Base-by-base conservation (phyloP, 768 basidiomycete species). In the Russula sp. region DNA sequence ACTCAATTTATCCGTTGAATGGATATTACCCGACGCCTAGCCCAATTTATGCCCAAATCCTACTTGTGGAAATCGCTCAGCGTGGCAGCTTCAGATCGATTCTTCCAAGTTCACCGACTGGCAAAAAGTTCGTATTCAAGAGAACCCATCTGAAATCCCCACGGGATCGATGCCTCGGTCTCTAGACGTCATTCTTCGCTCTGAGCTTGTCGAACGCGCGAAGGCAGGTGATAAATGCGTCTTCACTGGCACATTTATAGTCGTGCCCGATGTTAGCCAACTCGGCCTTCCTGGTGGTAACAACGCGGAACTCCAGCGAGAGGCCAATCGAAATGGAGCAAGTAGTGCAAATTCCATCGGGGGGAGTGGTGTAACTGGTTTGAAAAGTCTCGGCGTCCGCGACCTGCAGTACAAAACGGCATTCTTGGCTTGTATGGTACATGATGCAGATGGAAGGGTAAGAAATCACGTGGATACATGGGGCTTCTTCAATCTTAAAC, bases 151-250 rank as follows among this genome's bases (percentile, higher is more conserved):
- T 32, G 97, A 98, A 76, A 98, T 99, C 61, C 97, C 97, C 1
- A 98, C 96, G 0, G 97, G 97, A 1, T 92, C 89, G 3, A 99
- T 98, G 97, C 97, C 97, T 34, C 87, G 96, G 37, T 96, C 94
- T 32, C 77, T 98, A 61, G 96, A 98, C 72, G 96, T 98, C 48
- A 92, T 98, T 67, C 84, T 98, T 7, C 88, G 97, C 34, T 87
- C 88, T 4, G 97, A 98, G 71, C 84, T 98, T 68, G 97, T 99
- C 42, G 97, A 99, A 74, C 86, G 93, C n/a, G 96, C 96, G 13
- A 99, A 99, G 73, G 97, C 97, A 2, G 97, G 97, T 69, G 97
- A 99, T 75, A 98, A 97, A 75, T 97, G 94, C 72, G 89, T 96
- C 55, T 98, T 99, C 73, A 97, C 93, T 6, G 97, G 97, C 20